phyloP scores from a whole-genome alignment of 2,329 filamentous ascomycete genomes.

The Scedosporium apiospermum region DNA sequence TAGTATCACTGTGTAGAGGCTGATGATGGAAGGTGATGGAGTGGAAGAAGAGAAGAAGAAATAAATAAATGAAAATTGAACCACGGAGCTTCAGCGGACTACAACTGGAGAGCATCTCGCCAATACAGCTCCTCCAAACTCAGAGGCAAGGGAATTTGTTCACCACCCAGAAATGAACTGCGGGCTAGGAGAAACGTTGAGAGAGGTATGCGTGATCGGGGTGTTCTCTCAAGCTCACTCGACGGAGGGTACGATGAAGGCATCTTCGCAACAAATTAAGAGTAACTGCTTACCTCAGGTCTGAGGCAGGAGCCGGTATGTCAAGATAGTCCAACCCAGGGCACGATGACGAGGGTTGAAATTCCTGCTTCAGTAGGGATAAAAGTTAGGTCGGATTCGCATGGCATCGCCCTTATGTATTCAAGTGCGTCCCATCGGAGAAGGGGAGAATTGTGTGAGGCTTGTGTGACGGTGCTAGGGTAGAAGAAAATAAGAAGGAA shows the following conservation, averaged over 20 bases:
- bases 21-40: no score
- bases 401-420: background rate
- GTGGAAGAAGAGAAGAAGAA: no score
- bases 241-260: background rate
- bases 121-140: no score
- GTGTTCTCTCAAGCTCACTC: background rate
- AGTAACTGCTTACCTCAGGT: constrained; percentile 4
- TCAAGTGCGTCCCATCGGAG: background rate
- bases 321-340: constrained; percentile 6
- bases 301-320: constrained; percentile 2
- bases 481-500: background rate
- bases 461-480: background rate
- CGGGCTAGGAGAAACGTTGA: background rate
- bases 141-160: no score
- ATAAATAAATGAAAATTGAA: no score
- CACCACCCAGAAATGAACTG: no score
- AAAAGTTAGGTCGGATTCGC: background rate
- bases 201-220: background rate
- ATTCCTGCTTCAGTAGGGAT: constrained; percentile 4
- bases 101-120: no score
- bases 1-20: no score
- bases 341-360: constrained; percentile 6
- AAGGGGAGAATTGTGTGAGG: background rate
- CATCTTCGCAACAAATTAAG: background rate
- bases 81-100: no score